phyloP scores from a whole-genome alignment of 2,329 filamentous ascomycete species.

The Fusarium sp. region DNA sequence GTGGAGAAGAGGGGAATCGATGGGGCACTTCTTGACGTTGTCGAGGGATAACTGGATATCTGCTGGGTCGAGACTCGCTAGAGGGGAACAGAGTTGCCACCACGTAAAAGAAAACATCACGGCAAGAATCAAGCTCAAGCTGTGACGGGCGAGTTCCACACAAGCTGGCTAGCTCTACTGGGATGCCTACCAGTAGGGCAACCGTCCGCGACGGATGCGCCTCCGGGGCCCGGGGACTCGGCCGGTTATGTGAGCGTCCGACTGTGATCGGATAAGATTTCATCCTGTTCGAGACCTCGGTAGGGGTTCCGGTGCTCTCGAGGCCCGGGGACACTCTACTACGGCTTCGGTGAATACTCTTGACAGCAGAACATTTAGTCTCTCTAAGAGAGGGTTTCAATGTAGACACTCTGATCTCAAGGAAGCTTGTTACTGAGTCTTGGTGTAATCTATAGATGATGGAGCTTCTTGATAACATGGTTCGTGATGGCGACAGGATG shows the following conservation, averaged over 20 bases:
- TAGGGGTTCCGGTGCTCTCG: constrained; percentile 18
- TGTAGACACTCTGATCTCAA: too few species aligned
- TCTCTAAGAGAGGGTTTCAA: too few species aligned
- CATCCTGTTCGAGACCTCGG: constrained; percentile 24
- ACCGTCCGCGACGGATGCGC: background rate
- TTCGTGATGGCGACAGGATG: too few species aligned
- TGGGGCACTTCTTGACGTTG: constrained; percentile 3
- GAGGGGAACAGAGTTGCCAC: constrained; percentile 4
- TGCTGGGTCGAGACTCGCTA: constrained; percentile 3
- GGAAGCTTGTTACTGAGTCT: too few species aligned
- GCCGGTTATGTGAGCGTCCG: background rate
- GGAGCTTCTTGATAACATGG: too few species aligned
- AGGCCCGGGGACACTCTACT: background rate
- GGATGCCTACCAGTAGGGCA: constrained; percentile 12
- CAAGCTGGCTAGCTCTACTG: constrained; percentile 8
- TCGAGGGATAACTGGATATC: background rate
- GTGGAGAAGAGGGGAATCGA: constrained; percentile 22
- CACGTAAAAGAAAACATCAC: constrained; percentile 32
- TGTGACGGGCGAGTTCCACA: constrained; percentile 34
- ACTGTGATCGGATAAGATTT: constrained; percentile 16
- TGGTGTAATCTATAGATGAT: too few species aligned
- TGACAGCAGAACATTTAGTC: background rate
- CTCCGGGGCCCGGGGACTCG: background rate
- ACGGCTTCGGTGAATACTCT: background rate
- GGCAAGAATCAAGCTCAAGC: background rate